These are phyloP conservation scores for Prunus davidiana DNA, from an alignment of 306 rosid genomes.

Conservation along the genomic window DNA sequence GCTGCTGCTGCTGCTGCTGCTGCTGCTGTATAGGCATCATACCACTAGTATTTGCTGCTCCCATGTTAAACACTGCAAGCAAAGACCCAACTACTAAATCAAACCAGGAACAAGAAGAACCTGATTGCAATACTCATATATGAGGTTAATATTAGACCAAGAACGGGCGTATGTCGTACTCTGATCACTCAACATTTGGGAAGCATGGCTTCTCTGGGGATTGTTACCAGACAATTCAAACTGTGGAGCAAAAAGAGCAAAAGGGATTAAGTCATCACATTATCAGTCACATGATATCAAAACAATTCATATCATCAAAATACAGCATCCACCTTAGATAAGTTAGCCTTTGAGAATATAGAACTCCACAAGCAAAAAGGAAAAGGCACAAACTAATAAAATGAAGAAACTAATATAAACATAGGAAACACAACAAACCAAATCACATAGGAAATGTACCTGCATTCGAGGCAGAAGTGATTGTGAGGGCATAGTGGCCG, in stretches of 20 bases:
- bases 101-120: slow-evolving; percentile 2
- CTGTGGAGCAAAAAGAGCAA: slow-evolving; percentile 36
- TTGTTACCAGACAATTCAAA: slow-evolving; percentile 72
- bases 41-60: slow-evolving; percentile 64
- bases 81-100: slow-evolving; percentile 10
- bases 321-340: background rate
- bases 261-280: slow-evolving; percentile 15
- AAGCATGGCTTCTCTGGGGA: slow-evolving; percentile 74
- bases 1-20: slow-evolving; percentile 55
- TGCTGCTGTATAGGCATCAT: slow-evolving; percentile 63
- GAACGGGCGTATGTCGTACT: slow-evolving; percentile 43
- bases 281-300: background rate
- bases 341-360: background rate
- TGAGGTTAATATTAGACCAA: background rate
- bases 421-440: slow-evolving; percentile 12
- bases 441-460: slow-evolving; percentile 47
- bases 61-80: slow-evolving; percentile 80
- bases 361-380: background rate
- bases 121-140: background rate
- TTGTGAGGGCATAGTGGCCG: slow-evolving; percentile 77
- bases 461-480: slow-evolving; percentile 66
- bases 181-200: slow-evolving; percentile 83
- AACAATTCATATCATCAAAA: background rate
- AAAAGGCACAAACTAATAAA: background rate
- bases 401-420: background rate